Evolutionary conservation across 2,329 filamentous ascomycete species (phyloP).

Genomic region (Pseudogymnoascus destructans): DNA sequence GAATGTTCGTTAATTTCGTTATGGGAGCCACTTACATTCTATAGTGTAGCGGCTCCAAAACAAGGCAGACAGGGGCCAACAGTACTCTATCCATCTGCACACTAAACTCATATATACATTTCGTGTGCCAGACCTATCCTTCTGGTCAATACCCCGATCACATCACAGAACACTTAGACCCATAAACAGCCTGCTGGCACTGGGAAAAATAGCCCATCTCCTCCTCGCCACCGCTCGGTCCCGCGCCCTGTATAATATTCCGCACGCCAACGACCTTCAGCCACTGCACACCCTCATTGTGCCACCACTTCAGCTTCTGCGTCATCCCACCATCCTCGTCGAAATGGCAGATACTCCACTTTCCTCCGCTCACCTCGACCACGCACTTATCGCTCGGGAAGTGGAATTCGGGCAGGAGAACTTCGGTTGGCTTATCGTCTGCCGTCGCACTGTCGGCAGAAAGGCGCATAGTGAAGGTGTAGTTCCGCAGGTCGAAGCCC

Average conservation of each 20-base stretch:
- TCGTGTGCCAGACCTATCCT: neutral
- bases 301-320: slow-evolving; percentile 85
- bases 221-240: slow-evolving; percentile 43
- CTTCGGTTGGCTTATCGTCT: slow-evolving; percentile 58
- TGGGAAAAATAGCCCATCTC: slow-evolving; percentile 70
- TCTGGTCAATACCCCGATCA: slow-evolving; percentile 21
- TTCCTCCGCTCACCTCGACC: slow-evolving; percentile 70
- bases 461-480: slow-evolving; percentile 62
- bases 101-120: neutral
- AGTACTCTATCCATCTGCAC: neutral
- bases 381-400: slow-evolving; percentile 63
- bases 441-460: slow-evolving; percentile 44
- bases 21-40: neutral
- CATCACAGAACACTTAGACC: slow-evolving; percentile 37
- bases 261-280: slow-evolving; percentile 63
- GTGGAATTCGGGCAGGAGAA: slow-evolving; percentile 85
- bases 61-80: neutral
- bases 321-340: slow-evolving; percentile 55
- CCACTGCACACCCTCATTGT: slow-evolving; percentile 69
- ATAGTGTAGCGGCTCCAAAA: neutral
- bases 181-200: slow-evolving; percentile 30
- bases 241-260: slow-evolving; percentile 35
- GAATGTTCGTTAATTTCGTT: slow-evolving; percentile 1
- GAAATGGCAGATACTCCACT: slow-evolving; percentile 72
- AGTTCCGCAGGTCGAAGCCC: slow-evolving; percentile 71